Percentiles rank a stretch among this genome's conserved stretches.
These are phyloP conservation scores for Nicotiana attenuata DNA, from an alignment of 257 asterid species.

Conservation along the genomic window DNA sequence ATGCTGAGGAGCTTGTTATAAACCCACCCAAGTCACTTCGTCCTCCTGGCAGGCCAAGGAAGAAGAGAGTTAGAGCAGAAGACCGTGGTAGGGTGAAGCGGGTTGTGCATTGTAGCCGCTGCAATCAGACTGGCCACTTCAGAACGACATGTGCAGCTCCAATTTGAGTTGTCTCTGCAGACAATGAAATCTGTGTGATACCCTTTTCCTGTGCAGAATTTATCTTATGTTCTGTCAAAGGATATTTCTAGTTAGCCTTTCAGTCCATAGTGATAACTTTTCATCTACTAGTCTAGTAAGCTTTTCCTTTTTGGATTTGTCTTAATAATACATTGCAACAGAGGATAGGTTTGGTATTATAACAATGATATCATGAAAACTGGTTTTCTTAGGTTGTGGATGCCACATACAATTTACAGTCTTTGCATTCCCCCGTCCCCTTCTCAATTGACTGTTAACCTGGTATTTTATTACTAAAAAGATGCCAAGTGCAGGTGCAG, in stretches of 20 bases:
- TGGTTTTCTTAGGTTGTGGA: constrained; percentile 5
- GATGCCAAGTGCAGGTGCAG: constrained; percentile 1
- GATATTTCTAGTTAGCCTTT: not conserved
- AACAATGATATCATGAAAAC: not conserved
- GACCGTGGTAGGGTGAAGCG: constrained; percentile 83
- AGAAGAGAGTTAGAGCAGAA: constrained; percentile 85
- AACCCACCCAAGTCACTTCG: constrained; percentile 84
- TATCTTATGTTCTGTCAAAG: not conserved
- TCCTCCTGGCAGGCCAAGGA: constrained; percentile 81
- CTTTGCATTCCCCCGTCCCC: not conserved
- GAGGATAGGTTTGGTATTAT: not conserved
- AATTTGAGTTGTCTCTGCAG: constrained; percentile 33
- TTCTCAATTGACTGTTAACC: not conserved
- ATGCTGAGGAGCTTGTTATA: constrained; percentile 37
- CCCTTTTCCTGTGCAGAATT: not conserved
- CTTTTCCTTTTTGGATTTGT: not conserved
- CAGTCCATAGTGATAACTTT: constrained; percentile 4
- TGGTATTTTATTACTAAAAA: not conserved
- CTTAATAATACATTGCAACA: not conserved
- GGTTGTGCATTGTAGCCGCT: constrained; percentile 93
- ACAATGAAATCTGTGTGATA: not conserved
- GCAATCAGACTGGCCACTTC: constrained; percentile 95
- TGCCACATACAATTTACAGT: not conserved
- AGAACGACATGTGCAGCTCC: constrained; percentile 98
- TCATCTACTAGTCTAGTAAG: constrained; percentile 1